A percentile compares a stretch with the other conserved stretches of the same genome.
These are phyloP conservation scores for Artemisia tridentata DNA, from an alignment of 129 eudicot genomes.

Conservation along the genomic window DNA sequence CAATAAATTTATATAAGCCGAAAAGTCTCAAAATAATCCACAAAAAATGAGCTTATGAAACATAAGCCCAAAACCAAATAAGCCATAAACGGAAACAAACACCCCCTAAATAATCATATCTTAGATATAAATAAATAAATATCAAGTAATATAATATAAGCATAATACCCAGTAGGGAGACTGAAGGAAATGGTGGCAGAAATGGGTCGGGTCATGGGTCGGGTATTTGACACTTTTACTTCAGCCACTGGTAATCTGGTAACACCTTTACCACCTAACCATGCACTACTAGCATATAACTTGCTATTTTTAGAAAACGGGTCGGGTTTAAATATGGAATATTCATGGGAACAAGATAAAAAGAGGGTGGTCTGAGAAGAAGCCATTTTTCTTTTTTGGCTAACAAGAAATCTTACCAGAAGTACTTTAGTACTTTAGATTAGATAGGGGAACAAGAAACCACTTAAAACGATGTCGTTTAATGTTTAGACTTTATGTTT, in stretches of 20 bases:
- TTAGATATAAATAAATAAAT: background rate
- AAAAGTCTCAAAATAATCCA: too few species aligned
- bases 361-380: slow-evolving; percentile 45
- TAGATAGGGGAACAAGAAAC: too few species aligned
- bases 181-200: slow-evolving; percentile 50
- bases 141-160: slow-evolving; percentile 9
- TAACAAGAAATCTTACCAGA: background rate
- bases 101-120: background rate
- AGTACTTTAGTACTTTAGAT: too few species aligned
- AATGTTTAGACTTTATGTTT: too few species aligned
- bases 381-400: slow-evolving; percentile 43
- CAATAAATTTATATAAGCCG: too few species aligned
- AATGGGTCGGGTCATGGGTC: slow-evolving; percentile 35
- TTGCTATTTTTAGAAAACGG: slow-evolving; percentile 29
- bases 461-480: too few species aligned
- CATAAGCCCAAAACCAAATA: background rate
- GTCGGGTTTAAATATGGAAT: slow-evolving; percentile 31
- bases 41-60: too few species aligned
- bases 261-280: slow-evolving; percentile 47
- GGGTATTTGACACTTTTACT: slow-evolving; percentile 26
- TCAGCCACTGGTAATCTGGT: slow-evolving; percentile 23
- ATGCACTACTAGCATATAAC: slow-evolving; percentile 31
- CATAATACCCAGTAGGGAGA: slow-evolving; percentile 59
- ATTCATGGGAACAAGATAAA: slow-evolving; percentile 27
- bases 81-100: too few species aligned